Evolutionary conservation across 83 land plant species (phyloP).

Genomic region (Diphasiastrum complanatum): DNA sequence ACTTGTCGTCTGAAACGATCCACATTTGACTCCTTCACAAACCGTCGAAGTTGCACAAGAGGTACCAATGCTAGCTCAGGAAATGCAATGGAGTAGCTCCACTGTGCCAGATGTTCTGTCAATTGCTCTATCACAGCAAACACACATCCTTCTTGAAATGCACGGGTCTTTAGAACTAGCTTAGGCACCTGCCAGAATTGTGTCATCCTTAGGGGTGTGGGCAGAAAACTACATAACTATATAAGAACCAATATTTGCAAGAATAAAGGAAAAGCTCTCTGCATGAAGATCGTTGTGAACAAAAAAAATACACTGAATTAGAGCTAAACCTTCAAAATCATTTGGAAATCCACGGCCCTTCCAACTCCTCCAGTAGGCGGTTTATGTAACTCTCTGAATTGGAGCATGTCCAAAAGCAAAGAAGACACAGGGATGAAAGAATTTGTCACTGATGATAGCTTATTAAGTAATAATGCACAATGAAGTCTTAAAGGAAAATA

Average conservation of each 20-base stretch:
- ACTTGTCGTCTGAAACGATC: conserved; percentile 56
- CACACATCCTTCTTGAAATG: conserved; percentile 71
- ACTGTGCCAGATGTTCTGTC: conserved; percentile 65
- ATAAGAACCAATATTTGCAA: background rate
- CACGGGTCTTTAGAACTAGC: conserved; percentile 45
- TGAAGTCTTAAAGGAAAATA: conserved; percentile 80
- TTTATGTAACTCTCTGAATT: conserved; percentile 51
- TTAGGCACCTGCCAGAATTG: conserved; percentile 66
- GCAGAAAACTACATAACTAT: conserved; percentile 3
- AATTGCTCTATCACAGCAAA: conserved; percentile 59
- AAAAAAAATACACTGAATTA: background rate
- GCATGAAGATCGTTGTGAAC: background rate
- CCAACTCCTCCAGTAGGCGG: conserved; percentile 46
- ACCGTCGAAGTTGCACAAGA: conserved; percentile 52
- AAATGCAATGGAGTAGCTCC: conserved; percentile 80
- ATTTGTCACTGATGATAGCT: conserved; percentile 60
- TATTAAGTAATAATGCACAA: conserved; percentile 66
- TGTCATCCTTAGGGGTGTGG: background rate
- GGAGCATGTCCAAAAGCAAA: conserved; percentile 57
- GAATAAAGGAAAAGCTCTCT: background rate
- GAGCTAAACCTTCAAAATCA: conserved; percentile 68
- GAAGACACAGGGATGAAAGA: conserved; percentile 72
- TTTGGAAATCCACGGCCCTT: conserved; percentile 34
- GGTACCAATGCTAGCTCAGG: conserved; percentile 80
- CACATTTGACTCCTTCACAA: conserved; percentile 41